Conservation (phyloP, 805 yeast species). For the Schizosaccharomyces lindneri region DNA sequence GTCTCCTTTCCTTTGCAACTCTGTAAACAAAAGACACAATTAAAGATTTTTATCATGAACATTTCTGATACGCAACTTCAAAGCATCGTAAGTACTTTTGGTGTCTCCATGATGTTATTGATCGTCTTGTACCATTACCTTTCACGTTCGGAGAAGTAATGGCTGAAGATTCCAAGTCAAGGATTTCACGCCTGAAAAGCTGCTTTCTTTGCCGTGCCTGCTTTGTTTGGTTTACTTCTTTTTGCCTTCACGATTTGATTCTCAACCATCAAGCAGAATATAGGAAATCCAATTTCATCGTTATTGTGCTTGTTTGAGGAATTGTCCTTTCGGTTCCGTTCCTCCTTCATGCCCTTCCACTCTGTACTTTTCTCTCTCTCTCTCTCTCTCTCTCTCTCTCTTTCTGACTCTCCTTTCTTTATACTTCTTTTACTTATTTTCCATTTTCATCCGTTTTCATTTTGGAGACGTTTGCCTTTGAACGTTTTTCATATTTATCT, state of each 20-base stretch:
- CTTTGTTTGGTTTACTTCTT: neutral
- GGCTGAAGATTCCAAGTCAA: no score
- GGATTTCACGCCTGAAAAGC: neutral
- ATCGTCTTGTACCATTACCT: conserved; percentile 41
- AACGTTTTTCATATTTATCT: no score
- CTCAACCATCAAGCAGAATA: neutral
- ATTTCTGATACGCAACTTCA: conserved; percentile 65
- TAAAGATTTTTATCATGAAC: conserved; percentile 20
- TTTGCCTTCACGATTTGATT: neutral
- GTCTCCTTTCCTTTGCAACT: no score
- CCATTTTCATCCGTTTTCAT: no score
- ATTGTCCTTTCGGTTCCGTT: neutral
- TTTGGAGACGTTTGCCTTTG: no score
- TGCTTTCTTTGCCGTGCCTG: neutral
- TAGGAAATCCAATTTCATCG: neutral
- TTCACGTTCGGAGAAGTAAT: neutral
- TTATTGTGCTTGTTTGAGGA: neutral
- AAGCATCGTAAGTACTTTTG: conserved; percentile 45
- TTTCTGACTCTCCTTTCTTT: no score
- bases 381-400: neutral
- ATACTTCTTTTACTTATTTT: no score
- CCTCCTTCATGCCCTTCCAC: neutral
- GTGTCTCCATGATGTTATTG: conserved; percentile 43
- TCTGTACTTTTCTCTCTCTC: neutral
- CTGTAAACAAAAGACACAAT: no score